Evolutionary conservation across 306 rosid species (phyloP), one percentile per base, ranked within the genome.

Genomic region (Morella rubra): DNA sequence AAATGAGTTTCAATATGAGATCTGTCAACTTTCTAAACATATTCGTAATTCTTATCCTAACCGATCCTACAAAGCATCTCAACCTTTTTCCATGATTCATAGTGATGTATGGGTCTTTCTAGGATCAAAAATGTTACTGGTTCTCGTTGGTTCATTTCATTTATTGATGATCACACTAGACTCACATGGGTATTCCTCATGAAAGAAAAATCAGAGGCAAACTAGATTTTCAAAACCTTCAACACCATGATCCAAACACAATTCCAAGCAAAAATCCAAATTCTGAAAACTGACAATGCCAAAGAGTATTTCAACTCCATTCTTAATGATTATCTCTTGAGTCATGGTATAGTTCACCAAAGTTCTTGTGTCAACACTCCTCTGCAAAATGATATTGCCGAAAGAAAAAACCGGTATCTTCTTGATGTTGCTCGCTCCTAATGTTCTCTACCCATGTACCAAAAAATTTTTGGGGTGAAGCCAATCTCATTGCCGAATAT

Each of bases 101-200:
- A 72, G 13, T 24, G 55, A 74, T 58, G 40, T 58, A 10, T 74
- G 77, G 58, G 8, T 4, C 73, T n/a, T 12, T 69, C 52, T 6
- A 3, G 32, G 2, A 37, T 68, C 4, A 54, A 40, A 6, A 69
- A 19, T 67, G 41, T 54, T 6, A 32, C 3, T 3, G 75, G 71
- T 15, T 12, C 56, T 6, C 6, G 54, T 0, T 75, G 78, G 61
- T 61, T 75, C 45, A 15, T 75, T 2, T 44, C 71, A 14, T 45
- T 75, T 49, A 75, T 61, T 41, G 61, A 75, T 61, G 72, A 75
- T 61, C 69, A 37, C 37, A 75, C 71, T 42, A 11, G 72, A 61
- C 0, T 75, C 7, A 75, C 60, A 7, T 65, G 73, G 79, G 45
- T 65, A 0, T 65, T 24, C 16, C 64, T 76, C 0, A 40, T 64